Evolutionary conservation across 208 protist genomes (phyloP), one percentile per base, ranked within the genome.

Genomic region (Leishmania turanica): DNA sequence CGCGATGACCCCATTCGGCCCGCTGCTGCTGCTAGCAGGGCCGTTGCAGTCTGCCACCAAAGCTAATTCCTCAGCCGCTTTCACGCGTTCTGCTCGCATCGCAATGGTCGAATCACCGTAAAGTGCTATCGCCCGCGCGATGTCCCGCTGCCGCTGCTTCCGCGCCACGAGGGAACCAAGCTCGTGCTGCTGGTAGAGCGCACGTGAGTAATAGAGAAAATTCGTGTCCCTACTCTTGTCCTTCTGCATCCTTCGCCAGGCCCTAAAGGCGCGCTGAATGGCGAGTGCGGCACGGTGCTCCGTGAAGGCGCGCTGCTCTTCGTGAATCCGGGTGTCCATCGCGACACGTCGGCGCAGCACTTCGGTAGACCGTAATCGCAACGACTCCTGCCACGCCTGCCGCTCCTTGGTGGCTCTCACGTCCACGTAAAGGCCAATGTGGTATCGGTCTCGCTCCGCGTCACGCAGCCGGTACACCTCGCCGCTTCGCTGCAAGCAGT

Each of bases 241-340:
- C 58, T 89, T 58, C 47, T 71, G 84, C 84, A 92, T 89, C 19
- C 81, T 83, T 8, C 40, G 75, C 92, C 93, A 97, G 17, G 0
- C 21, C 19, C 93, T 88, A 74, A 89, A 97, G 9, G 85, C 84
- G 0, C 87, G 85, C 79, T 97, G 93, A 69, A 97, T 97, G 7
- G 85, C 87, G 31, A 76, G 47, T 0, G 93, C 93, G 0, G 92
- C 92, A 13, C 88, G 83, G 37, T 84, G 79, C 2, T 86, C 88
- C 2, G 87, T 76, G 58, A 86, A 77, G 4, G 74, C 69, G 7
- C 88, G 73, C 40, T 87, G 70, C 72, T 94, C 89, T 24, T 89
- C 56, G 47, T 85, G 49, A 8, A 83, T 77, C 27, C 77, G 80
- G 2, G 87, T 68, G 69, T 92, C 85, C 37, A 92, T 82, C 65